phyloP scores from a whole-genome alignment of 148 eudicot genomes.

The Tetragonia tetragonoides region DNA sequence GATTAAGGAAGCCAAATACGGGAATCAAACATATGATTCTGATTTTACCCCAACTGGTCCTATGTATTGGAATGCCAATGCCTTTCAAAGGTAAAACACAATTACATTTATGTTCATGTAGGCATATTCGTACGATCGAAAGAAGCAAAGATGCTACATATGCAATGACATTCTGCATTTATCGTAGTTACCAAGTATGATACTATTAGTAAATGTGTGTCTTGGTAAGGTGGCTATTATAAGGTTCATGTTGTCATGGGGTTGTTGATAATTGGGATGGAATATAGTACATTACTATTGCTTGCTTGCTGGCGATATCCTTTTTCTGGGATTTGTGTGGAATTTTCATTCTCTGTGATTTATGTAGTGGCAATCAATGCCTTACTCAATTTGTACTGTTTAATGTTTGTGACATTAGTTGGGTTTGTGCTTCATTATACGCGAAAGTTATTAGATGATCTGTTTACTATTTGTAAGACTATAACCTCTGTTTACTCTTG shows the following conservation, averaged over 20 bases:
- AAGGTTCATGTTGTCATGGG: background rate
- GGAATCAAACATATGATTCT: slow-evolving; percentile 35
- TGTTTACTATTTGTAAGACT: no score
- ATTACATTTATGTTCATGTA: background rate
- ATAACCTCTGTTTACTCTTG: no score
- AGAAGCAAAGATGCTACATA: background rate
- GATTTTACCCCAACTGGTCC: slow-evolving; percentile 50
- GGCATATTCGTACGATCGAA: background rate
- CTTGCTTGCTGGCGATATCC: no score
- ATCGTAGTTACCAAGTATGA: background rate
- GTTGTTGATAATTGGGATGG: background rate
- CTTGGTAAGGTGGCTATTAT: background rate
- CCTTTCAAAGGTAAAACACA: slow-evolving; percentile 53
- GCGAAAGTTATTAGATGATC: no score
- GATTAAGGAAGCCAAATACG: slow-evolving; percentile 39
- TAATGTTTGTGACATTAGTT: no score
- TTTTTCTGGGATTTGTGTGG: no score
- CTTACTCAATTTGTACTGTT: no score
- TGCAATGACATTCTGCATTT: background rate
- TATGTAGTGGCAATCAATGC: no score
- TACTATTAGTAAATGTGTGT: background rate
- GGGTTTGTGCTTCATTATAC: no score
- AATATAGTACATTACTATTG: no score
- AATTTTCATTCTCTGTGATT: no score
- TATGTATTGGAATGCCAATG: slow-evolving; percentile 60